Evolutionary conservation across 2,329 filamentous ascomycete species (phyloP).

Genomic region (Pleoardoris graminearum): DNA sequence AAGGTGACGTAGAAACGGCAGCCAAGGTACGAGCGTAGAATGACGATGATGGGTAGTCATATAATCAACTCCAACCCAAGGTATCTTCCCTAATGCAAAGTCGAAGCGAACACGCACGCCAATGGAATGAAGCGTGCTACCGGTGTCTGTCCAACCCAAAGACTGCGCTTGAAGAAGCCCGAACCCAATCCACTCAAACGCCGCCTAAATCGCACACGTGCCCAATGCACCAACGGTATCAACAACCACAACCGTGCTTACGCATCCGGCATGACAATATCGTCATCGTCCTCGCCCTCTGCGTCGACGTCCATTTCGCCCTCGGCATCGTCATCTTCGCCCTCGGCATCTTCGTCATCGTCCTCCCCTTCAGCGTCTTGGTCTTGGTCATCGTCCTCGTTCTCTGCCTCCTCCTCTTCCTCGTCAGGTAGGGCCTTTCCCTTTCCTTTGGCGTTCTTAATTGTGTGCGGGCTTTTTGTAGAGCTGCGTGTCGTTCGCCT

Average conservation of each 20-base stretch:
- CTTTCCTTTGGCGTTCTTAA: slow-evolving; percentile 32
- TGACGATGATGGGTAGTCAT: slow-evolving; percentile 2
- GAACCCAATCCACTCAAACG: neutral
- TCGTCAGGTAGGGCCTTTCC: slow-evolving; percentile 29
- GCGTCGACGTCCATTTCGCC: slow-evolving; percentile 30
- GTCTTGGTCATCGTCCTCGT: slow-evolving; percentile 31
- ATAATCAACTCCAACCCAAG: slow-evolving; percentile 20
- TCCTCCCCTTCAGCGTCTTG: slow-evolving; percentile 26
- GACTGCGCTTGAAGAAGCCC: neutral
- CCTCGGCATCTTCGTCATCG: slow-evolving; percentile 28
- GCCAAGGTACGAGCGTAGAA: neutral
- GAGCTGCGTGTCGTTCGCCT: slow-evolving; percentile 36
- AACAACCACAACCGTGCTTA: slow-evolving; percentile 12
- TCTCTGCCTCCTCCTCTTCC: slow-evolving; percentile 35
- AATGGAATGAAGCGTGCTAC: slow-evolving; percentile 4
- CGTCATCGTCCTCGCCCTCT: slow-evolving; percentile 34
- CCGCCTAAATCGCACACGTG: neutral
- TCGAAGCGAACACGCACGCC: slow-evolving; percentile 10
- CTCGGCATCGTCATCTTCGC: slow-evolving; percentile 29
- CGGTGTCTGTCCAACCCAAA: neutral
- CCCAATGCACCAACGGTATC: neutral
- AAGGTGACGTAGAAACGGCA: neutral
- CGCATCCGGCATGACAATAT: slow-evolving; percentile 33
- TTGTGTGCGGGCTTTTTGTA: slow-evolving; percentile 28
- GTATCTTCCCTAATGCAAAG: slow-evolving; percentile 26